A percentile compares a stretch with the other conserved stretches of the same genome.
These are phyloP conservation scores for Leccinum fibrillosum DNA, from an alignment of 768 basidiomycete species.

Conservation along the genomic window DNA sequence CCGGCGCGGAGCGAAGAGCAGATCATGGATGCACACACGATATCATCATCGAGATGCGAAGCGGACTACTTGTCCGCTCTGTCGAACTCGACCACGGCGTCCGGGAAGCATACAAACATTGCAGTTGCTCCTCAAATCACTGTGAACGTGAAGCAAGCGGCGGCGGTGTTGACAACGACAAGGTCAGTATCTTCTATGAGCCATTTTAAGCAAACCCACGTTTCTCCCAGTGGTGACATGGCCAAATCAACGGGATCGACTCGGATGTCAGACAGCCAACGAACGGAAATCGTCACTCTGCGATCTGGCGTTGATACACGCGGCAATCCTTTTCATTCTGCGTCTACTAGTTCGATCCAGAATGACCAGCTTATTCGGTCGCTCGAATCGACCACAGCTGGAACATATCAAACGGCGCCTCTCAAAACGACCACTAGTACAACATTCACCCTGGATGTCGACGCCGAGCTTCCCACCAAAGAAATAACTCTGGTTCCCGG, in stretches of 20 bases:
- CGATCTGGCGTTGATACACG: background rate
- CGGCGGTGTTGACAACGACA: background rate
- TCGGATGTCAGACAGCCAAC: background rate
- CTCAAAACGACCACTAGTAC: background rate
- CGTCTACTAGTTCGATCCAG: background rate
- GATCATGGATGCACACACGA: background rate
- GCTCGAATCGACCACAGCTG: background rate
- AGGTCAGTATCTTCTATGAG: background rate
- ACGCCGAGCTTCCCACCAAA: background rate
- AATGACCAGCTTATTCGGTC: background rate
- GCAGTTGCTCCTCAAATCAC: slow-evolving; percentile 1
- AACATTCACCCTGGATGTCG: background rate
- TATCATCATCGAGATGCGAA: background rate
- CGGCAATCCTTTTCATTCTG: background rate
- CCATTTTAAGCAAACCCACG: background rate
- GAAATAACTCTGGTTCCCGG: background rate
- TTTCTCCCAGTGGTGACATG: background rate
- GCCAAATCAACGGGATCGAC: background rate
- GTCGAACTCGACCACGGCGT: background rate
- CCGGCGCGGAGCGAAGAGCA: background rate
- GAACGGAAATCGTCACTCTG: background rate
- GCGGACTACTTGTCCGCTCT: background rate
- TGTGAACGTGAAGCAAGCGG: background rate
- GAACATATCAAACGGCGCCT: background rate
- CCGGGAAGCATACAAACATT: background rate